Base-by-base conservation (phyloP, 495 filamentous ascomycete genomes). In the Penicillium pulvis region DNA sequence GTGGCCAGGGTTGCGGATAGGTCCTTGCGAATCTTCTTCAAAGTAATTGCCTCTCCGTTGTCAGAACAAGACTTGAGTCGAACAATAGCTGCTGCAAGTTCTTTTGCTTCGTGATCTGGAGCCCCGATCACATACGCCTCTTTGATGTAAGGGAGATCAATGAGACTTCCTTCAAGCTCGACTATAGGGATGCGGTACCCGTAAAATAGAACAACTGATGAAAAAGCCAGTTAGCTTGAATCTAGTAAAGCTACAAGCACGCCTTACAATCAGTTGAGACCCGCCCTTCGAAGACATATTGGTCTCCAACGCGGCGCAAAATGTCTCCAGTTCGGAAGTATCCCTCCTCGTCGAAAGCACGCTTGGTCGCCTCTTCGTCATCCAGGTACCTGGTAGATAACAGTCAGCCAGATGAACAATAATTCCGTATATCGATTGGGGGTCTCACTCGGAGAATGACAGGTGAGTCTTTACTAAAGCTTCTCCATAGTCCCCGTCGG, bases 321-420 rank as follows among this genome's bases (percentile, higher is more conserved):
- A 49, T 46, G 31, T 57, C 55, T 17, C 55, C 55, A 51, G 55
- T 57, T 57, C 43, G 51, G 55, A 51, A 57, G 35, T 43, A 57
- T 50, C 55, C 55, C 31, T 57, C 46, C 14, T 57, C 55, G 23
- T 57, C 55, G 28, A 57, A 57, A 12, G 23, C 55, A 14, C 23
- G 33, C 31, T 42, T n/a, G 30, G 55, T 50, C 26, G 45, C 46
- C 42, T 33, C 28, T 44, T 57, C 55, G 20, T 57, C 55, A 42
- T 49, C 41, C 28, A 50, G 35, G 36, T 57, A 57, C 28, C 55
- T 57, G 46, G 42, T 33, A 20, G 8, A 42, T 57, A 49, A 51
- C 35, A 57, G 45, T 23, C 2, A 23, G 20, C 20, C 2, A 23
- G n/a, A 1, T 23, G 20, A 2, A 23, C 20, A 36, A 51, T 48